These are phyloP conservation scores for Pichia scutulata DNA, from an alignment of 805 yeast genomes.

Conservation along the genomic window DNA sequence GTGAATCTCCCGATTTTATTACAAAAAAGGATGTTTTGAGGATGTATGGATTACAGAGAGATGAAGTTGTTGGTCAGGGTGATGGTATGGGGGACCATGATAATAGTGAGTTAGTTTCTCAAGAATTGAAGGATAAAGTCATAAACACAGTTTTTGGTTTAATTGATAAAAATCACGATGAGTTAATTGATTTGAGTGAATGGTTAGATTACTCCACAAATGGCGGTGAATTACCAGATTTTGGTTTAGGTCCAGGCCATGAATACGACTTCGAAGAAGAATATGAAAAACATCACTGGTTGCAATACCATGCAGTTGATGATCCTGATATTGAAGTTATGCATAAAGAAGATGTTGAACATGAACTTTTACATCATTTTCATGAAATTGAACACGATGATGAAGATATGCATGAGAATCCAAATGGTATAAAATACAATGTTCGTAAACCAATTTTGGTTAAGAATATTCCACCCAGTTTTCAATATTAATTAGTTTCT, in stretches of 20 bases:
- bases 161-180: constrained; percentile 62
- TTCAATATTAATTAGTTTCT: not conserved
- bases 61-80: constrained; percentile 75
- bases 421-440: constrained; percentile 2
- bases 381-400: constrained; percentile 58
- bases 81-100: constrained; percentile 82
- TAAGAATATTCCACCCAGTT: constrained; percentile 11
- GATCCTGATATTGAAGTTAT: constrained; percentile 79
- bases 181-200: constrained; percentile 56
- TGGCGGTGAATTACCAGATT: constrained; percentile 80
- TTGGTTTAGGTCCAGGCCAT: constrained; percentile 81
- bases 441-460: constrained; percentile 9
- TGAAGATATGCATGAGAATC: constrained; percentile 7
- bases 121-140: constrained; percentile 48
- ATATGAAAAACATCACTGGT: constrained; percentile 94
- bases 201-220: constrained; percentile 52
- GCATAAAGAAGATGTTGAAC: constrained; percentile 85
- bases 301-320: constrained; percentile 59
- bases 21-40: constrained; percentile 53
- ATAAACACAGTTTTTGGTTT: constrained; percentile 45
- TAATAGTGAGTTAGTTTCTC: constrained; percentile 51
- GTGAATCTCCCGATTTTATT: constrained; percentile 45
- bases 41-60: constrained; percentile 72
- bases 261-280: constrained; percentile 91
- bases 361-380: constrained; percentile 77